A percentile compares a stretch with the other conserved stretches of the same genome.
Evolutionary conservation across 768 basidiomycete species (phyloP).

Genomic region (Suillus paluster): DNA sequence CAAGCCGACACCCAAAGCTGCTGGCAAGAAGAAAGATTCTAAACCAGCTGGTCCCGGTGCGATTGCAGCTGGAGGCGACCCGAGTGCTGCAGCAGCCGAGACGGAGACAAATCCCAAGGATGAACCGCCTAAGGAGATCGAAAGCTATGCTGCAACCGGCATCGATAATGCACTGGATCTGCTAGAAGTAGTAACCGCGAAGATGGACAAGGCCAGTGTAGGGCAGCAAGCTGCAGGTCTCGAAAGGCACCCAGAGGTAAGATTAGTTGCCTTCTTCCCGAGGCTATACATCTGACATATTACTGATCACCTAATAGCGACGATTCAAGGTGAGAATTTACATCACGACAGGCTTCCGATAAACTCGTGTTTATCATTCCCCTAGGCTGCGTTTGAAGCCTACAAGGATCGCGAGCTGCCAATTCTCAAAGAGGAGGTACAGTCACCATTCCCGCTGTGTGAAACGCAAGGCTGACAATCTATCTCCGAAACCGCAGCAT

Average conservation of each 20-base stretch:
- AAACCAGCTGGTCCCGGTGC: conserved; percentile 83
- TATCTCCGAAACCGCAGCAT: conserved; percentile 51
- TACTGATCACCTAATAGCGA: conserved; percentile 52
- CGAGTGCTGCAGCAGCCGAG: conserved; percentile 24
- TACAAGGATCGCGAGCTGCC: conserved; percentile 90
- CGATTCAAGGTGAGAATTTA: conserved; percentile 74
- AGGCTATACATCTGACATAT: conserved; percentile 16
- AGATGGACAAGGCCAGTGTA: conserved; percentile 91
- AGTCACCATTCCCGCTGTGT: conserved; percentile 20
- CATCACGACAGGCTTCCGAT: neutral
- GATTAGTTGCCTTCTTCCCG: conserved; percentile 23
- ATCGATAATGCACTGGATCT: conserved; percentile 91
- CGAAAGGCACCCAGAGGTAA: conserved; percentile 91
- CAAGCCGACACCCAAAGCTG: conserved; percentile 66
- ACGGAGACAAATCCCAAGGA: conserved; percentile 24
- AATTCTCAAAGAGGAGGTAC: conserved; percentile 71
- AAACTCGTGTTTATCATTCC: conserved; percentile 7
- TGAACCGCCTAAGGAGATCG: conserved; percentile 46
- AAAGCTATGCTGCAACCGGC: conserved; percentile 83
- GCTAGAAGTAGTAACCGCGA: conserved; percentile 85
- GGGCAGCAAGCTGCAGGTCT: conserved; percentile 86
- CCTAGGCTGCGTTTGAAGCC: conserved; percentile 84
- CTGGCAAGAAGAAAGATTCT: conserved; percentile 58
- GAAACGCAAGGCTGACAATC: conserved; percentile 15
- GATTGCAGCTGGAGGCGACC: conserved; percentile 70